phyloP scores from a whole-genome alignment of 2,329 filamentous ascomycete species.

The Aspergillus fumigatus region DNA sequence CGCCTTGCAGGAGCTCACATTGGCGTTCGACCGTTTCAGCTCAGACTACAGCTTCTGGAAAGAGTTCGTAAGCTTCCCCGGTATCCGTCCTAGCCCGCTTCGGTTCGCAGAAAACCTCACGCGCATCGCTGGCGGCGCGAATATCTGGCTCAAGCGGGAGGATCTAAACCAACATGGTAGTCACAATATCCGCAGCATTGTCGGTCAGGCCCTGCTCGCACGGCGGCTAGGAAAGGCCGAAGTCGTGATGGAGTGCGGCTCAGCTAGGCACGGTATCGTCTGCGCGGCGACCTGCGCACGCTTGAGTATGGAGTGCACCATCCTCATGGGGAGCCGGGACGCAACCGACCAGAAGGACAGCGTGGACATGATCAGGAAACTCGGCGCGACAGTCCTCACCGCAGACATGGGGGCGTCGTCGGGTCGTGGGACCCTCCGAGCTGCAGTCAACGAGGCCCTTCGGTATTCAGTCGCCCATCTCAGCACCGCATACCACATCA shows the following conservation, averaged over 20 bases:
- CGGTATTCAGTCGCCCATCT: constrained; percentile 86
- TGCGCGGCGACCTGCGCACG: constrained; percentile 93
- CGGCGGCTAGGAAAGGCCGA: constrained; percentile 80
- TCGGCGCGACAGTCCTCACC: constrained; percentile 82
- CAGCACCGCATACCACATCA: constrained; percentile 90
- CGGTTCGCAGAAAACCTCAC: constrained; percentile 17
- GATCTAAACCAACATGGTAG: constrained; percentile 21
- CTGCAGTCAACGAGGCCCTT: constrained; percentile 88
- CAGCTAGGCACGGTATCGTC: constrained; percentile 90
- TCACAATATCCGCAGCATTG: constrained; percentile 21
- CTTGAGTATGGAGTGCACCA: constrained; percentile 91
- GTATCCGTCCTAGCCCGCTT: constrained; percentile 14
- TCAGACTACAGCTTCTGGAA: constrained; percentile 24
- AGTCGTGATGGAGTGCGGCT: constrained; percentile 96
- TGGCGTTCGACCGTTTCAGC: constrained; percentile 20
- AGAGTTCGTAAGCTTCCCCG: constrained; percentile 20
- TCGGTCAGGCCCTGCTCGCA: constrained; percentile 70
- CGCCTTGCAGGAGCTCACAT: constrained; percentile 21
- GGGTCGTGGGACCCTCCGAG: constrained; percentile 59
- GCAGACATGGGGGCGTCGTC: constrained; percentile 70
- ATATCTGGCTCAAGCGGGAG: constrained; percentile 24
- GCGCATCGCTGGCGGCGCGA: constrained; percentile 13
- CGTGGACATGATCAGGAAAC: constrained; percentile 90
- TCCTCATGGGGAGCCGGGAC: constrained; percentile 96
- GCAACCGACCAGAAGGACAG: constrained; percentile 89